Percentiles rank a stretch among this genome's conserved stretches.
phyloP scores from a whole-genome alignment of 2,329 filamentous ascomycete genomes.

The Intubia oerlemansii region DNA sequence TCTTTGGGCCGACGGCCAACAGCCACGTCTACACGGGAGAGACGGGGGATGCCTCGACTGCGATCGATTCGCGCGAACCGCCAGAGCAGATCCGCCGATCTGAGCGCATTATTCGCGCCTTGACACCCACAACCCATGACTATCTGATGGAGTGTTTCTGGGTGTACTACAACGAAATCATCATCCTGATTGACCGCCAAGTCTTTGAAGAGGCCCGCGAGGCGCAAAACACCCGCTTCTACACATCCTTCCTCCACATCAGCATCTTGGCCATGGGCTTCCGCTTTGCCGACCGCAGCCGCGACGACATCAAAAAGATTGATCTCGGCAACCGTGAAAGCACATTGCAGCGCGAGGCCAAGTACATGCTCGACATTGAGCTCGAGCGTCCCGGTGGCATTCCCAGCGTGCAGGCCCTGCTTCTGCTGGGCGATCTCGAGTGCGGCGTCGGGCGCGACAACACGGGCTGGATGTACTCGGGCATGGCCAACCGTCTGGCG shows the following conservation, averaged over 20 bases:
- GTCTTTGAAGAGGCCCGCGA: slow-evolving; percentile 26
- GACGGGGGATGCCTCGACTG: slow-evolving; percentile 12
- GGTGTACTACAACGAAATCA: slow-evolving; percentile 25
- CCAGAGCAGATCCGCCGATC: slow-evolving; percentile 24
- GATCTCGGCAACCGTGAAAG: slow-evolving; percentile 25
- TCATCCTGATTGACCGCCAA: slow-evolving; percentile 25
- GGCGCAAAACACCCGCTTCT: slow-evolving; percentile 23
- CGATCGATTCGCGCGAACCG: slow-evolving; percentile 15
- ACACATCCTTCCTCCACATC: slow-evolving; percentile 29
- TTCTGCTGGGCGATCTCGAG: slow-evolving; percentile 30
- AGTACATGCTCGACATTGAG: slow-evolving; percentile 30
- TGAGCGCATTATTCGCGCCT: slow-evolving; percentile 23
- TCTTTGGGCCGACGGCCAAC: slow-evolving; percentile 31
- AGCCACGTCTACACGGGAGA: slow-evolving; percentile 25
- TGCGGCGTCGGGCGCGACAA: slow-evolving; percentile 31
- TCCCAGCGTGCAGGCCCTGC: slow-evolving; percentile 27
- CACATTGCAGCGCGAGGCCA: slow-evolving; percentile 29
- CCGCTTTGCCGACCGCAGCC: slow-evolving; percentile 24
- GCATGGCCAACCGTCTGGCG: slow-evolving; percentile 22
- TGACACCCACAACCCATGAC: slow-evolving; percentile 24
- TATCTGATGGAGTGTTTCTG: slow-evolving; percentile 31
- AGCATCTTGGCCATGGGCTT: slow-evolving; percentile 29
- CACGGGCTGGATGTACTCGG: slow-evolving; percentile 31
- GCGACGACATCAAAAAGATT: slow-evolving; percentile 26
- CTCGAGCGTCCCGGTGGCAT: slow-evolving; percentile 29